phyloP scores from a whole-genome alignment of 306 rosid species.

The Trifolium subterraneum region DNA sequence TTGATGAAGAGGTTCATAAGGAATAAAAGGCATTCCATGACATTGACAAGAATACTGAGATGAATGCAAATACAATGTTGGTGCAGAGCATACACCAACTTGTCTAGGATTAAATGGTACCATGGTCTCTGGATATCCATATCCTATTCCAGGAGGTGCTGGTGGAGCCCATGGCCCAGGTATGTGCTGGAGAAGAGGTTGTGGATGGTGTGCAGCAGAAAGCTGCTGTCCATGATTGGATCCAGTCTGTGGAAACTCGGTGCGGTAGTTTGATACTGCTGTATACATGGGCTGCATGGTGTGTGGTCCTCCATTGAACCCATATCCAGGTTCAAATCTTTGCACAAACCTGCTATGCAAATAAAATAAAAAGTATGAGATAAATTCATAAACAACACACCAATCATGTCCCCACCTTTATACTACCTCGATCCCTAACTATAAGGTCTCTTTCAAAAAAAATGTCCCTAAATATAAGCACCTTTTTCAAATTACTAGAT shows the following conservation, averaged over 20 bases:
- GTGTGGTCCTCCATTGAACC: constrained; percentile 88
- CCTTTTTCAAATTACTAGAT: neutral
- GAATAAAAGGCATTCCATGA: constrained; percentile 83
- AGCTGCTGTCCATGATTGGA: constrained; percentile 79
- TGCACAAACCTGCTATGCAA: constrained; percentile 75
- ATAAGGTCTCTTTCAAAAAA: no score
- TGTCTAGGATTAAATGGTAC: constrained; percentile 72
- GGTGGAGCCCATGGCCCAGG: constrained; percentile 81
- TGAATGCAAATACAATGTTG: constrained; percentile 79
- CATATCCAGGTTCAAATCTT: constrained; percentile 94
- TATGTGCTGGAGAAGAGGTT: constrained; percentile 71
- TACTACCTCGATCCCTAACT: neutral
- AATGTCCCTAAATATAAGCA: neutral
- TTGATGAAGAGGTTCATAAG: constrained; percentile 81
- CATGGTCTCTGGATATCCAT: constrained; percentile 82
- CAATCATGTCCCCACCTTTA: neutral
- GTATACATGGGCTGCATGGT: constrained; percentile 86
- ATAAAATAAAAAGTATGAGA: constrained; percentile 1
- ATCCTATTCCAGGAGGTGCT: constrained; percentile 74
- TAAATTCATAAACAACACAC: constrained; percentile 4
- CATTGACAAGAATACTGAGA: constrained; percentile 85
- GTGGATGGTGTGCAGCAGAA: constrained; percentile 74
- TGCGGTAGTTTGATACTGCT: constrained; percentile 77
- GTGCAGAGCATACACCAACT: constrained; percentile 67
- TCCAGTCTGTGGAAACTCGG: constrained; percentile 93